Evolutionary conservation across 2,329 filamentous ascomycete genomes (phyloP), one percentile per base, ranked within the genome.

Genomic region (Cyphellophora attinorum): DNA sequence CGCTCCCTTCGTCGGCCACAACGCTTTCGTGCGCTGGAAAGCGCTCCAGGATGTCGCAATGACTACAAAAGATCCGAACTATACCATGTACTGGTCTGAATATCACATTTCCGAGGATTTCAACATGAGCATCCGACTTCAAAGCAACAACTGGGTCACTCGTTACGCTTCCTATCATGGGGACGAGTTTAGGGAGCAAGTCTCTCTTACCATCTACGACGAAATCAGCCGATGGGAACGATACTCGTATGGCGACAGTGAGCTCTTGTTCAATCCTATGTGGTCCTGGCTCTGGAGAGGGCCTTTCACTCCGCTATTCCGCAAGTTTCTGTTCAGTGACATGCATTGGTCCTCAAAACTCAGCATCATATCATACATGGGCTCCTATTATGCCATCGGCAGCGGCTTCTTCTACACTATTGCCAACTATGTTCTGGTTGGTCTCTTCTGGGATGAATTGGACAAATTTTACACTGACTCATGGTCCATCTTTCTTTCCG

Each of bases 191-290:
- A 75, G 83, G 49, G 82, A 88, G 53, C 82, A 83, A 45, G 83
- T 88, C 34, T 86, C 82, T 4, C 64, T 89, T 37, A 88, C 82
- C 0, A 80, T 88, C 11, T 86, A 88, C 53, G 82, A 88, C 58
- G 83, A 88, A 57, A 67, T 88, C 40, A 79, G 80, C 3, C 78
- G 83, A 39, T 88, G 83, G 82, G 83, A 89, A 53, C 88, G 88
- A 59, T 86, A 85, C 54, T 82, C 83, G 3, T 88, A 85, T 49
- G 82, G 82, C 27, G 86, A 82, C 60, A 84, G 82, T 56, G 82
- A 86, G 62, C 67, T 88, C 38, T 67, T 88, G 37, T 88, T 89
- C 64, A 72, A 88, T 54, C 83, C 83, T 4, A 64, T 88, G 39
- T 71, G 72, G 42, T 77, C 74, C 46, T 88, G 83, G 83, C 57